Percentiles rank a stretch among this genome's conserved stretches.
These are phyloP conservation scores for Rhizophora mangle DNA, from an alignment of 345 rosid genomes.

Conservation along the genomic window DNA sequence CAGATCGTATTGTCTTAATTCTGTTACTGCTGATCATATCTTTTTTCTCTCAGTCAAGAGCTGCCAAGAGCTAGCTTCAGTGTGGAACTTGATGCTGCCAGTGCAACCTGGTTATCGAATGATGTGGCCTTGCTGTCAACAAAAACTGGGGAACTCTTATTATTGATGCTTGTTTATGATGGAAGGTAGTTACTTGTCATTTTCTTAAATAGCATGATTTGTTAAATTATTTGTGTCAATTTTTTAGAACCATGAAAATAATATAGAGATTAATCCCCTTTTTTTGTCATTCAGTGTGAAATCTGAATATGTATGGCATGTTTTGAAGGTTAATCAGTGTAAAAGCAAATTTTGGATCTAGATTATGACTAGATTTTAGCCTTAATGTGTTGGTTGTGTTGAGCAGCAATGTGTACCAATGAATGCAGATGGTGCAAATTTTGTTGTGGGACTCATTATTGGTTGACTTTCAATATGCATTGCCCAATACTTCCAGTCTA, in stretches of 20 bases:
- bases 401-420: background rate
- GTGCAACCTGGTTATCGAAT: slow-evolving; percentile 72
- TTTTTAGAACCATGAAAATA: slow-evolving; percentile 2
- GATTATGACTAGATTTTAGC: background rate
- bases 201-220: background rate
- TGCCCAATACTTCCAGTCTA: background rate
- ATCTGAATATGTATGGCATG: too few relatives aligned
- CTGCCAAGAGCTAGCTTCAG: slow-evolving; percentile 79
- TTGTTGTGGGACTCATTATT: background rate
- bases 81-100: slow-evolving; percentile 96
- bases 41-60: slow-evolving; percentile 66
- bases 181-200: slow-evolving; percentile 55
- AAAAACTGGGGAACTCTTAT: slow-evolving; percentile 82
- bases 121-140: slow-evolving; percentile 88
- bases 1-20: background rate
- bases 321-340: background rate
- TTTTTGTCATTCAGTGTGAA: too few relatives aligned
- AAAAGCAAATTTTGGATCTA: background rate
- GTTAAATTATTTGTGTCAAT: too few relatives aligned
- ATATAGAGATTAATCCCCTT: too few relatives aligned
- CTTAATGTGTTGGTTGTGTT: background rate
- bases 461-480: background rate
- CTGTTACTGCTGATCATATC: slow-evolving; percentile 2
- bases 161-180: slow-evolving; percentile 85
- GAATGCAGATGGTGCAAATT: background rate